phyloP scores from a whole-genome alignment of 768 basidiomycete species.

The Kwoniella newhampshirensis region DNA sequence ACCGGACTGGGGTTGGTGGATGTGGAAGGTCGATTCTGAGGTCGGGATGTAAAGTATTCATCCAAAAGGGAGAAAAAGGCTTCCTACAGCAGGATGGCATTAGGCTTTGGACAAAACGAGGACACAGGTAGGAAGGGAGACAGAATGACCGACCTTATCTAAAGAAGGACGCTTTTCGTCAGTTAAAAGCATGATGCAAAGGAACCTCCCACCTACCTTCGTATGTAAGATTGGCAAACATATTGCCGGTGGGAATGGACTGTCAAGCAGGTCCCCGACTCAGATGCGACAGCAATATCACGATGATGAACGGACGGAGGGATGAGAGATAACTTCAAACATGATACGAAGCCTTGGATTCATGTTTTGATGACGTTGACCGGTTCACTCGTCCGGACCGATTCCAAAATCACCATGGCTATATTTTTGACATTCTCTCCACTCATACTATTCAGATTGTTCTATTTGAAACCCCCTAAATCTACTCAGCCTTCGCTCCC shows the following conservation, averaged over 20 bases:
- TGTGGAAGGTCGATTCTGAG: conserved; percentile 24
- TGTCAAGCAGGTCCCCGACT: too few relatives aligned
- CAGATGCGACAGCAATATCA: too few relatives aligned
- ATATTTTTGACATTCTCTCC: too few relatives aligned
- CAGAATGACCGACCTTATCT: conserved; percentile 11
- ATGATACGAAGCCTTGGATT: too few relatives aligned
- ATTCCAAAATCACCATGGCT: neutral
- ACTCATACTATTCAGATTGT: neutral
- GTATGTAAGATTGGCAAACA: conserved; percentile 42
- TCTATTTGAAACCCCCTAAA: neutral
- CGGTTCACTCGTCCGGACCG: conserved; percentile 1
- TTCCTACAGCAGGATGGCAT: conserved; percentile 25
- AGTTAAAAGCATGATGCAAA: conserved; percentile 4
- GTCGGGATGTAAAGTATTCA: conserved; percentile 47
- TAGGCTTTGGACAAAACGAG: too few relatives aligned
- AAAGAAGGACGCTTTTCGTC: neutral
- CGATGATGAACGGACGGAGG: too few relatives aligned
- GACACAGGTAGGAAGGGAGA: too few relatives aligned
- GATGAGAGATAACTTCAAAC: too few relatives aligned
- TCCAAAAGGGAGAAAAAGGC: conserved; percentile 48
- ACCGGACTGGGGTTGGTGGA: neutral
- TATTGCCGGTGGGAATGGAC: conserved; percentile 3
- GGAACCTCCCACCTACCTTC: conserved; percentile 28
- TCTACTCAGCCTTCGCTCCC: conserved; percentile 29
- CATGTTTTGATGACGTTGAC: too few relatives aligned